Evolutionary conservation across 495 filamentous ascomycete genomes (phyloP).

Genomic region (Aspergillus carlsbadensis): DNA sequence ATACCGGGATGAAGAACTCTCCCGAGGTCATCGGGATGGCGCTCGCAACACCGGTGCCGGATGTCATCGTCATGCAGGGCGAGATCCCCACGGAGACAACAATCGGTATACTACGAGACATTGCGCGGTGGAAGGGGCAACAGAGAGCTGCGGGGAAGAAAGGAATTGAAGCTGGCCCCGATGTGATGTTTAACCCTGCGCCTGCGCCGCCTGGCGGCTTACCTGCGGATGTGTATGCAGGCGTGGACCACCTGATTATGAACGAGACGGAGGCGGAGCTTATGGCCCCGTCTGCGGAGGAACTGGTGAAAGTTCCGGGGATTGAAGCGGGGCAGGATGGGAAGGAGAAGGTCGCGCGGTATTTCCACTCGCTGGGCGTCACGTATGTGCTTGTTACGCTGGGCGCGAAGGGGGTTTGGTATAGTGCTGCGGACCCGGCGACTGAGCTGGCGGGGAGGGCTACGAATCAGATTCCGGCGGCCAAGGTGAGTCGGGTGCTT

Average conservation of each 20-base stretch:
- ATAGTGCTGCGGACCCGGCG: slow-evolving; percentile 42
- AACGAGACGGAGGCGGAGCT: slow-evolving; percentile 90
- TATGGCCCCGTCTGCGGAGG: slow-evolving; percentile 50
- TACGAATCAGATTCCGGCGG: slow-evolving; percentile 47
- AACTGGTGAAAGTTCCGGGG: slow-evolving; percentile 30
- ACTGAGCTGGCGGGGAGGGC: slow-evolving; percentile 33
- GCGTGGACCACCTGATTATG: slow-evolving; percentile 76
- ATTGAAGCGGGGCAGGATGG: slow-evolving; percentile 45
- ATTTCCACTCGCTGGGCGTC: slow-evolving; percentile 67
- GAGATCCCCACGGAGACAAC: slow-evolving; percentile 79
- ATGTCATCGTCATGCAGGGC: slow-evolving; percentile 81
- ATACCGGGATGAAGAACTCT: slow-evolving; percentile 44
- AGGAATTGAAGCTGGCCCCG: slow-evolving; percentile 40
- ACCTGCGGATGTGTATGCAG: slow-evolving; percentile 63
- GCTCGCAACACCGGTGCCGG: slow-evolving; percentile 43
- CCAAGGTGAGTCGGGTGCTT: slow-evolving; percentile 65
- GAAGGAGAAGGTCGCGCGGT: slow-evolving; percentile 49
- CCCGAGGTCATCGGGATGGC: slow-evolving; percentile 41
- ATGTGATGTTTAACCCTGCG: slow-evolving; percentile 81
- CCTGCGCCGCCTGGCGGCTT: slow-evolving; percentile 66
- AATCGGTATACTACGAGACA: slow-evolving; percentile 56
- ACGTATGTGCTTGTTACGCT: slow-evolving; percentile 79
- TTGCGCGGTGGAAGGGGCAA: slow-evolving; percentile 33
- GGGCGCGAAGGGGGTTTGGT: slow-evolving; percentile 71
- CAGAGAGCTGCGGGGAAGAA: slow-evolving; percentile 49